A percentile compares a stretch with the other conserved stretches of the same genome.
Conservation (phyloP, 2,329 filamentous ascomycete genomes). For the Lachnellula arida region DNA sequence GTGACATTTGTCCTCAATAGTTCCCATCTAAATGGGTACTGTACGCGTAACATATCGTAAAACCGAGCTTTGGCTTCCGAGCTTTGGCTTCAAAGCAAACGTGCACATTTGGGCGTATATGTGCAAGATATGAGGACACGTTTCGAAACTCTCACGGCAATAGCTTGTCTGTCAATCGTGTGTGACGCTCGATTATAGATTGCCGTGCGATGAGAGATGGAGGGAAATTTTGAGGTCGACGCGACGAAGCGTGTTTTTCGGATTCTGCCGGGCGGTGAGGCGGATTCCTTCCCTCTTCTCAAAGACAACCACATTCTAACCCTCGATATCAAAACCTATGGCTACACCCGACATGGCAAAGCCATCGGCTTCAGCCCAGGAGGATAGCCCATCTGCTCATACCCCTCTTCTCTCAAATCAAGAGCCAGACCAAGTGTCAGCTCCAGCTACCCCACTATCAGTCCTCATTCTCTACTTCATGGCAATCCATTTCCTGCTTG, state of each 20-base stretch:
- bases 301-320: background rate
- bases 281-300: background rate
- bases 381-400: background rate
- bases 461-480: conserved; percentile 27
- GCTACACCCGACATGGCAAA: background rate
- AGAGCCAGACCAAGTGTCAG: background rate
- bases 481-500: conserved; percentile 30
- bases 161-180: too few species aligned
- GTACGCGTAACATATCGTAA: too few species aligned
- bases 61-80: too few species aligned
- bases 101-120: too few species aligned
- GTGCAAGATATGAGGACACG: too few species aligned
- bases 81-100: too few species aligned
- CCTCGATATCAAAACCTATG: background rate
- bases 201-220: too few species aligned
- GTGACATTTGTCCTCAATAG: too few species aligned
- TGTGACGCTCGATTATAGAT: background rate
- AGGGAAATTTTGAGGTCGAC: background rate
- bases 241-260: background rate
- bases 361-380: background rate
- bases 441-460: background rate
- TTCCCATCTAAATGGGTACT: too few species aligned
- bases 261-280: background rate
- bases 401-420: background rate
- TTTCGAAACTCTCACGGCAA: too few species aligned